Evolutionary conservation across 2,329 filamentous ascomycete genomes (phyloP), one percentile per base, ranked within the genome.

Genomic region (Aspergillus neoniger): DNA sequence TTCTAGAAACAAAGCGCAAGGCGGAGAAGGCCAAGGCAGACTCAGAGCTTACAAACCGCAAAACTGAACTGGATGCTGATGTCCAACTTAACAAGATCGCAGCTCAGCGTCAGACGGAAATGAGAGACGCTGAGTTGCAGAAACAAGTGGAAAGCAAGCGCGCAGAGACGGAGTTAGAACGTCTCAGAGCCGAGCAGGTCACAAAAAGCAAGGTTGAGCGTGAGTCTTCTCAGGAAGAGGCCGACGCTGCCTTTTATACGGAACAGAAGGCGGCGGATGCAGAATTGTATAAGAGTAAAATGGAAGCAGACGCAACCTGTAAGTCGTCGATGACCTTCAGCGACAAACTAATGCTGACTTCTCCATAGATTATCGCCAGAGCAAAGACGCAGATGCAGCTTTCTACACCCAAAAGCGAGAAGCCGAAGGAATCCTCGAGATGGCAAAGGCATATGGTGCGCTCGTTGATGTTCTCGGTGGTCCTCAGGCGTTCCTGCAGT

Each of bases 1-100:
- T 95, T 1, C 85, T 91, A 62, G 92, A 94, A 80, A 95, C 91
- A 0, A 88, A 94, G 72, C 88, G 91, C 53, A 92, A 94, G 72
- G 88, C 89, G 49, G 91, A 95, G 78, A 91, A 91, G 63, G 90
- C 91, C 2, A 78, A 85, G 50, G 92, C 92, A 47, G 91, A 95
- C 72, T 90, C 91, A 10, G 87, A 87, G 57, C 85, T 96, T 56
- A 85, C 87, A 39, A 91, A 88, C 17, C 84, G 86, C 66, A 87
- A 92, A 76, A 89, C 91, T 1, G 83, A 85, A 55, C 88, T 95
- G 60, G 84, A 86, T 66, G 86, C 89, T 38, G 88, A 91, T 64
- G 87, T 95, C 53, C 87, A 91, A 52, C 86, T 96, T 57, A 87
- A 89, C 28, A 86, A 88, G 53, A 91, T 96, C 72, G 82, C 88